phyloP scores from a whole-genome alignment of 768 basidiomycete genomes.

The Suillus bovinus region DNA sequence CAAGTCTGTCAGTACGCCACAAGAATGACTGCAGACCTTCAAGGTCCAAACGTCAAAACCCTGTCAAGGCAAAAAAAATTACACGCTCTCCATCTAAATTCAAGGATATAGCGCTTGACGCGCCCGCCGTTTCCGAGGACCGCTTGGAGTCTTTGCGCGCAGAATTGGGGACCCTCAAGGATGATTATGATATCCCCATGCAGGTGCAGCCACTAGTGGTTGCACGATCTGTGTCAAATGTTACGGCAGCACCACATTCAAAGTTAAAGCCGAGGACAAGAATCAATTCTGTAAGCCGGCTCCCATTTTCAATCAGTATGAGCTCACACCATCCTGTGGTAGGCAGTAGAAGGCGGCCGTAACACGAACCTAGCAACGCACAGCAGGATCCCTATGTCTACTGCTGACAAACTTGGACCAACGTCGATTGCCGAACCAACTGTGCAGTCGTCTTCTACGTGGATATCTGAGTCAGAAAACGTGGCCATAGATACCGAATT shows the following conservation, averaged over 20 bases:
- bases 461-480: slow-evolving; percentile 16
- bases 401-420: slow-evolving; percentile 15
- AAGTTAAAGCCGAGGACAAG: slow-evolving; percentile 32
- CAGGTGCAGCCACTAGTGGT: slow-evolving; percentile 5
- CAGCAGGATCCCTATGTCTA: slow-evolving; percentile 19
- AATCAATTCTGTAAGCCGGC: slow-evolving; percentile 21
- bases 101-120: slow-evolving; percentile 6
- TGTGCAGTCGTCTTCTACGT: slow-evolving; percentile 12
- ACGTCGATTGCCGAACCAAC: slow-evolving; percentile 16
- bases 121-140: slow-evolving; percentile 28
- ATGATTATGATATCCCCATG: slow-evolving; percentile 9
- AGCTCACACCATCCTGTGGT: slow-evolving; percentile 21
- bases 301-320: slow-evolving; percentile 4
- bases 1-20: slow-evolving; percentile 19
- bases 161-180: slow-evolving; percentile 19
- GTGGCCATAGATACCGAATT: slow-evolving; percentile 16
- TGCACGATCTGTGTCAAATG: slow-evolving; percentile 1
- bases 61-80: slow-evolving; percentile 16
- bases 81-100: slow-evolving; percentile 2
- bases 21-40: slow-evolving; percentile 11
- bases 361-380: slow-evolving; percentile 19
- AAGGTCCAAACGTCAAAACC: slow-evolving; percentile 17
- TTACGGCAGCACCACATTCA: slow-evolving; percentile 9
- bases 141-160: slow-evolving; percentile 22
- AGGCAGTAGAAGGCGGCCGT: slow-evolving; percentile 21